These are phyloP conservation scores for Ceratobasidium sp. DNA, from an alignment of 1,284 basidiomycete genomes.

Conservation along the genomic window DNA sequence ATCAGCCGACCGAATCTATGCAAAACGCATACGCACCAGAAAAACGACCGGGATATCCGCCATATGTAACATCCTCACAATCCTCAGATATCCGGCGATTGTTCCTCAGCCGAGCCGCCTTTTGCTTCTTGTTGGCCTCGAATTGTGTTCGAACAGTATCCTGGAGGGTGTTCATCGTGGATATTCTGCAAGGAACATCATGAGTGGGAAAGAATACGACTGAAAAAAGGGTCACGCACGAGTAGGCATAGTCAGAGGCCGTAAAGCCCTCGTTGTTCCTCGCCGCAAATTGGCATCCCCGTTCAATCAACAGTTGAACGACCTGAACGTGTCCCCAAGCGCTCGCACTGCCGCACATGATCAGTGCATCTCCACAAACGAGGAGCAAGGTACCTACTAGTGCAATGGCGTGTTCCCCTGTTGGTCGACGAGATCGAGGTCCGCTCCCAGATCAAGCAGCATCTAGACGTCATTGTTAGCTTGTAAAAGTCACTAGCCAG, in stretches of 20 bases:
- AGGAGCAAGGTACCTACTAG: constrained; percentile 64
- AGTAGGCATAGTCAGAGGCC: constrained; percentile 90
- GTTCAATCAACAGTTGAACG: constrained; percentile 85
- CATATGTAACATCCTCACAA: constrained; percentile 32
- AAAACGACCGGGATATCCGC: constrained; percentile 6
- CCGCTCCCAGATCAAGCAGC: constrained; percentile 86
- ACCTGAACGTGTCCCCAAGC: constrained; percentile 85
- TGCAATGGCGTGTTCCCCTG: constrained; percentile 92
- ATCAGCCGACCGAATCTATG: background rate
- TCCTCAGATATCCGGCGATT: constrained; percentile 43
- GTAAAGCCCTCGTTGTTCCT: constrained; percentile 92
- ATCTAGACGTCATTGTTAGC: constrained; percentile 58
- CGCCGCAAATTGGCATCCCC: constrained; percentile 80
- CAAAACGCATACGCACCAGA: constrained; percentile 18
- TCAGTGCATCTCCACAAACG: constrained; percentile 34
- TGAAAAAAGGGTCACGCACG: constrained; percentile 57
- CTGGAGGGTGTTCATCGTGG: constrained; percentile 72
- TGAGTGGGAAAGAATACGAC: constrained; percentile 30
- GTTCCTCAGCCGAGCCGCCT: constrained; percentile 44
- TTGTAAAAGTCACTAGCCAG: constrained; percentile 20
- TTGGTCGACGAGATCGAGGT: constrained; percentile 85
- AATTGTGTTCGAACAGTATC: constrained; percentile 76
- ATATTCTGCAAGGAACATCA: constrained; percentile 57
- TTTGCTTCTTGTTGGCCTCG: constrained; percentile 67
- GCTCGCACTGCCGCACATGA: constrained; percentile 64